Evolutionary conservation across 83 land plant species (phyloP), one percentile per base, ranked within the genome.

Genomic region (Picea abies): DNA sequence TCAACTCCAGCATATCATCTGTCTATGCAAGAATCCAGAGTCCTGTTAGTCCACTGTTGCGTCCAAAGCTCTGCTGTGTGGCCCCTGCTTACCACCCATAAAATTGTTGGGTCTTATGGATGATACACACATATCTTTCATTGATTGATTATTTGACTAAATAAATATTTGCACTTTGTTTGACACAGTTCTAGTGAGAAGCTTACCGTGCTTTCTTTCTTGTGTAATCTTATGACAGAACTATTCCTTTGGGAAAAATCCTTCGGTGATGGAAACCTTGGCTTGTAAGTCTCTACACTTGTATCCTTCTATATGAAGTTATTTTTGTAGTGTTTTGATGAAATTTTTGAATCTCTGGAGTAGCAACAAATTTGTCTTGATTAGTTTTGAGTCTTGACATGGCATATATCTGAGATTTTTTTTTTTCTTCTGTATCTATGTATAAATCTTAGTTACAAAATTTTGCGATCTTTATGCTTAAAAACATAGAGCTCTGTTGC

Each of bases 231-330:
- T 64, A 65, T 66, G 92, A 84, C 86, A 97, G 99, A 94, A 94
- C 79, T 98, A 98, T 82, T 85, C 97, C 15, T 96, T 93, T 87
- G 98, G 95, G 64, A 91, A 92, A 78, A 90, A 98, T 35, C 81
- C 98, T n/a, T 98, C 99, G 16, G 95, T 98, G 82, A 94, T 98
- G 96, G 90, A 89, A 81, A 96, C 96, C 14, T 83, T 98, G 71
- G 97, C 97, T 84, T 98, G 99, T 96, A 86, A 64, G 84, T 78
- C 19, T 78, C 35, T 78, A 26, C 17, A 44, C 63, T 19, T 25
- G 52, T 44, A 20, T 44, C 58, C 56, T 73, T 19, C 22, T 22
- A n/a, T 73, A 19, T 52, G 10, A 22, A 73, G 77, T n/a, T 20
- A 7, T n/a, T 44, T 20, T 4, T 73, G 12, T 44, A 19, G 19